Evolutionary conservation across 345 rosid genomes (phyloP), one percentile per base, ranked within the genome.

Genomic region (Hirschfeldia incana): DNA sequence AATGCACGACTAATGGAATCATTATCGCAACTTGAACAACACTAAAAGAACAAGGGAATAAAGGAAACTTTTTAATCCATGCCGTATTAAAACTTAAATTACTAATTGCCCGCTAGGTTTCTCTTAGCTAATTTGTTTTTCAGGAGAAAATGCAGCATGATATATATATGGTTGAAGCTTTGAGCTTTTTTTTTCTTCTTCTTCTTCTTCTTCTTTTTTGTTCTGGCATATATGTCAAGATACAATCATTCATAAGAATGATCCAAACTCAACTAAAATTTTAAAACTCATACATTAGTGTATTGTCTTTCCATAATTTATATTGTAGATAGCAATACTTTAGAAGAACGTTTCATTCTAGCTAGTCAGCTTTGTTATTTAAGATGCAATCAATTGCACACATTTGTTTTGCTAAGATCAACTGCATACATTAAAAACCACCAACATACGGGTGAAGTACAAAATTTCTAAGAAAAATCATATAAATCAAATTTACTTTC

Each of bases 1-100:
- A 66, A 73, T 60, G 82, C 82, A 78, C 82, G 82, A 73, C 46
- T 67, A 37, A 5, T 70, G 15, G 58, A 77, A 70, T 77, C 30
- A 34, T 65, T 72, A 65, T 49, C 57, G 57, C 57, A 49, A 49
- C 57, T 49, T 49, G 17, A 49, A 49, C 57, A 49, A 49, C 57
- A 49, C 17, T 49, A 49, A 30, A 71, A 29, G 34, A 57, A 32
- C 4, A 59, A 10, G 2, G 58, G 57, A 72, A 0, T 53, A 11
- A 71, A 9, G 15, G 9, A 72, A 10, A 30, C 53, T 77, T 53
- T 6, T 49, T 36, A 36, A 70, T 71, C 27, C 69, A 67, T 78
- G 82, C 82, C 69, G 73, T 67, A 32, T 78, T 59, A 6, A 59
- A 78, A 55, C 42, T 78, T 73, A 59, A 59, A 66, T 73, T 32